Evolutionary conservation across 2,329 filamentous ascomycete species (phyloP).

Genomic region (Nannizziopsis barbatae): DNA sequence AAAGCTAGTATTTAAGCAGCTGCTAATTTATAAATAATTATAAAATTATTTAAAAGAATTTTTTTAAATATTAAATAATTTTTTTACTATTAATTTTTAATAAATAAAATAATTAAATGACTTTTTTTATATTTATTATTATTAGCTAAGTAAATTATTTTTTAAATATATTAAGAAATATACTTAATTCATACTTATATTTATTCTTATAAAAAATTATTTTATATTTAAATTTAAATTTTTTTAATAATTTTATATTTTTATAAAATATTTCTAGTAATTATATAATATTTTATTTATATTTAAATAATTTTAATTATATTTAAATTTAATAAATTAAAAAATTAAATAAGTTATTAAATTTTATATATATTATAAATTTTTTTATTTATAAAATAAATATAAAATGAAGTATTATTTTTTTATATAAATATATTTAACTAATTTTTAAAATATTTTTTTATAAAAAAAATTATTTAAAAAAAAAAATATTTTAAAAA

Average conservation of each 20-base stretch:
- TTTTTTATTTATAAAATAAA: no score
- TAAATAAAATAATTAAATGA: not conserved
- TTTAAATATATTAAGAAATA: not conserved
- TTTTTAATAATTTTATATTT: not conserved
- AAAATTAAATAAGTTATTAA: no score
- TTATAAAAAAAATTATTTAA: no score
- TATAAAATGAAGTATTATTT: no score
- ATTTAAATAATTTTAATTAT: not conserved
- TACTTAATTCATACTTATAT: not conserved
- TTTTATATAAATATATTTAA: no score
- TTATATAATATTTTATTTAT: not conserved
- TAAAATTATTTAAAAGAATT: not conserved
- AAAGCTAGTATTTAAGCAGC: not conserved
- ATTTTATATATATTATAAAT: no score
- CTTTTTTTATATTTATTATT: not conserved
- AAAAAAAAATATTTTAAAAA: no score
- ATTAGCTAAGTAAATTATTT: not conserved
- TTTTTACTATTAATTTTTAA: not conserved
- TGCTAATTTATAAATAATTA: not conserved
- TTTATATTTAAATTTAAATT: not conserved
- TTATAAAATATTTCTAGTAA: not conserved
- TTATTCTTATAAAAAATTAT: not conserved
- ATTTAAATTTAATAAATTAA: not conserved
- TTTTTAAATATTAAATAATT: not conserved
- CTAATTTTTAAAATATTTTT: no score